Evolutionary conservation across 2,329 filamentous ascomycete species (phyloP), one percentile per base, ranked within the genome.

Genomic region (Claviceps sp.): DNA sequence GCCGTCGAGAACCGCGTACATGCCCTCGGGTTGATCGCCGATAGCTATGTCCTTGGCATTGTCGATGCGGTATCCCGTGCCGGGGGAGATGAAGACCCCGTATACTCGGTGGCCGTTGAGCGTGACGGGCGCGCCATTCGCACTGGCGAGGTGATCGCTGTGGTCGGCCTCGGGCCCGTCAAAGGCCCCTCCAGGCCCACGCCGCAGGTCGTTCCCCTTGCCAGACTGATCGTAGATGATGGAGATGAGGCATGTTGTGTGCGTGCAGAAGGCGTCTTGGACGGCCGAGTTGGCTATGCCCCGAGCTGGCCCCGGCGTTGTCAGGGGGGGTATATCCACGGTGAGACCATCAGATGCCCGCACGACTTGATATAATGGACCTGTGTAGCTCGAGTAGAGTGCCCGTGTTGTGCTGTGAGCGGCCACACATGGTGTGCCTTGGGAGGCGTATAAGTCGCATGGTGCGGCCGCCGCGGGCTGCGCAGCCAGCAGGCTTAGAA

Each of bases 161-260:
- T 79, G 79, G 59, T 74, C 71, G 36, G 68, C 44, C 23, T 77
- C 76, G 0, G 80, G 80, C 9, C 80, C 80, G 0, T 59, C 64
- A 57, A 77, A 80, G 34, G 69, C 77, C 1, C 80, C 80, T 0
- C 74, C 77, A 13, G 61, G 61, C 2, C 80, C 82, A 55, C 79
- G 79, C 0, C 75, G 81, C 3, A 85, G 76, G 58, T 85, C 76
- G 55, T 85, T 85, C 1, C 71, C 71, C 1, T 64, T 65, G 50
- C 79, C 79, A 13, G 80, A 82, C 64, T 85, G 82, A 61, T 85
- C 82, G 60, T 84, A 84, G 50, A 83, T 82, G 57, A 78, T 71
- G 0, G 73, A 74, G 60, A 85, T 83, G 23, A 82, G 66, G 58
- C 81, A 85, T 13, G 78, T 83, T 0, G 80, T 83, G 47, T 67